Evolutionary conservation across 2,329 filamentous ascomycete genomes (phyloP), one percentile per base, ranked within the genome.

Genomic region (Eutypella sp.): DNA sequence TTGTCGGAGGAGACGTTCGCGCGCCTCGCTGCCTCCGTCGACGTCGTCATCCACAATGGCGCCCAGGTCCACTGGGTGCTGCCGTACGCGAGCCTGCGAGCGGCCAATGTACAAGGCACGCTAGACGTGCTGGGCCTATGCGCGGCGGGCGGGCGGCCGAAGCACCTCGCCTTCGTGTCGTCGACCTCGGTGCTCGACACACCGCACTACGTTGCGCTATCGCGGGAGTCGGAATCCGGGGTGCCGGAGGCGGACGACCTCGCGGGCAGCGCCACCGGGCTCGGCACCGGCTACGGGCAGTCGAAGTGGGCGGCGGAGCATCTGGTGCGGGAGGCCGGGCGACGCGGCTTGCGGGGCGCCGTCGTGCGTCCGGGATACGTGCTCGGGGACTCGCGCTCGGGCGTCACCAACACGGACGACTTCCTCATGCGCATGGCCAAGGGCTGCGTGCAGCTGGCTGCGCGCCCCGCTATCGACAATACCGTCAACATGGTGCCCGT

Each of bases 1-100:
- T 19, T 37, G 11, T 37, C 18, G n/a, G 10, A 37, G n/a, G 34
- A 37, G 2, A 37, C 18, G 20, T 20, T 20, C 18, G 20, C 13
- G 16, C n/a, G 11, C 8, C 34, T 37, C 4, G 34, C n/a, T 19
- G 34, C 7, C 13, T n/a, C n/a, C 9, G 34, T 37, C 34, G 18
- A 78, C 34, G 78, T 82, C 2, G 82, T 87, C 57, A 71, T 37
- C 13, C 78, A 88, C 67, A 88, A 88, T 53, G 85, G 84, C 40
- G 82, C 82, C 15, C 69, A 73, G 38, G 73, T 77, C 3, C 81
- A 87, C 56, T 87, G 84, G 84, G 77, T 87, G 9, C 74, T 82
- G 52, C 79, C 78, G 6, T 88, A 88, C 63, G 74, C 76, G 8
- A 78, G 76, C 39, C 71, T 88, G 24, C 78, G 76, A 49, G 70